A percentile compares a stretch with the other conserved stretches of the same genome.
phyloP scores from a whole-genome alignment of 306 rosid species.

The Quillaja saponaria region DNA sequence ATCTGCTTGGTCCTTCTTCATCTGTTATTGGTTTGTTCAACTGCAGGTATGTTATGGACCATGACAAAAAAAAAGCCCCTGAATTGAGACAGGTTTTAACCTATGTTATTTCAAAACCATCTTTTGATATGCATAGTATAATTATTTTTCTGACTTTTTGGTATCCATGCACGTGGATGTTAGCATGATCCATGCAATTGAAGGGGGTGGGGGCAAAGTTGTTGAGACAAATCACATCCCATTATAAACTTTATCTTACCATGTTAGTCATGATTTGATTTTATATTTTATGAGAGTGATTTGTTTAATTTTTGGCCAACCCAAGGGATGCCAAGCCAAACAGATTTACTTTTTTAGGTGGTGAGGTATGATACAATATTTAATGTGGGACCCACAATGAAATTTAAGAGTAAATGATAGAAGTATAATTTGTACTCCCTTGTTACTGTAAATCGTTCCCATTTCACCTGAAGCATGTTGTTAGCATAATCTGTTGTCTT shows the following conservation, averaged over 20 bases:
- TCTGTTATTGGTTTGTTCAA: constrained; percentile 15
- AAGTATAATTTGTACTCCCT: not conserved
- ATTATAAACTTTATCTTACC: not conserved
- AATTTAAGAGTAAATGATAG: not conserved
- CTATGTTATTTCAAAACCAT: not conserved
- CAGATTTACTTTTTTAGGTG: not conserved
- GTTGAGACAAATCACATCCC: too few relatives aligned
- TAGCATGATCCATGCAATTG: too few relatives aligned
- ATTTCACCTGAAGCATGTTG: constrained; percentile 8
- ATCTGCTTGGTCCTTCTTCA: constrained; percentile 7
- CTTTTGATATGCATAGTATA: not conserved
- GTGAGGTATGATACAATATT: too few relatives aligned
- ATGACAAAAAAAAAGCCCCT: constrained; percentile 64
- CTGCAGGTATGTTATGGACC: constrained; percentile 90
- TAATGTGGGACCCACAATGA: too few relatives aligned
- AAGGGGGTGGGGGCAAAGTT: too few relatives aligned
- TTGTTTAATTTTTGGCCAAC: not conserved
- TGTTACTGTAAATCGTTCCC: not conserved
- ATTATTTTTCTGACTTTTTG: not conserved
- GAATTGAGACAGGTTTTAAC: constrained; percentile 83
- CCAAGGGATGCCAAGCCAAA: not conserved
- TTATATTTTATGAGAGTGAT: not conserved
- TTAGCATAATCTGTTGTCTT: constrained; percentile 7
- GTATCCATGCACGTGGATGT: not conserved
- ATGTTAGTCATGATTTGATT: not conserved